A percentile compares a stretch with the other conserved stretches of the same genome.
Evolutionary conservation across 441 rosid species (phyloP).

Genomic region (Dalechampia spathulata): DNA sequence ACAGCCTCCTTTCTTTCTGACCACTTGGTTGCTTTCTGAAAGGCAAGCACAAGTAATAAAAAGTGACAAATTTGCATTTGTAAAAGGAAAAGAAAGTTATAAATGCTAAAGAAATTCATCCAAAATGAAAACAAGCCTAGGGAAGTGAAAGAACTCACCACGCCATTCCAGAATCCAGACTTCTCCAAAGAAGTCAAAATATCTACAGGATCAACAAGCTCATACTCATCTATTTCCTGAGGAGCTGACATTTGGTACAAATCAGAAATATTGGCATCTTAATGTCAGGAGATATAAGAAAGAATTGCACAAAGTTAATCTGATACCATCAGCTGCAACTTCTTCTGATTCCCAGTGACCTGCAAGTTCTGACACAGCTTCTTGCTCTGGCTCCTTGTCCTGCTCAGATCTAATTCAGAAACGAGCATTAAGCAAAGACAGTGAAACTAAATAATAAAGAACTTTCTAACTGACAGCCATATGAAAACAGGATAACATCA

Average conservation of each 20-base stretch:
- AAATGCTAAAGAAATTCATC: no score
- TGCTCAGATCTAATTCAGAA: constrained; percentile 95
- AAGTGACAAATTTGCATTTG: no score
- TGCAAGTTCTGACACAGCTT: constrained; percentile 56
- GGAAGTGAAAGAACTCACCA: constrained; percentile 58
- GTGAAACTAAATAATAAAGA: not conserved
- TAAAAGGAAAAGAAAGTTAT: no score
- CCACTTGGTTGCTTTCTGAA: constrained; percentile 99
- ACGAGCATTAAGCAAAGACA: constrained; percentile 1
- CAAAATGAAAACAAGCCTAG: no score
- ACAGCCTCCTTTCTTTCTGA: constrained; percentile 97
- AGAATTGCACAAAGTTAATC: constrained; percentile 1
- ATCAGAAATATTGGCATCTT: constrained; percentile 11
- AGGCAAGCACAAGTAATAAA: constrained; percentile 15
- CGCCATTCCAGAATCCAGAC: constrained; percentile 99
- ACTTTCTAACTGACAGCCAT: not conserved
- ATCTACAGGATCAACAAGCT: constrained; percentile 94
- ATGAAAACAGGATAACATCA: not conserved
- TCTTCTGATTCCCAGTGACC: constrained; percentile 65
- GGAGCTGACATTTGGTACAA: constrained; percentile 49
- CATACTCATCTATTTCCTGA: constrained; percentile 94
- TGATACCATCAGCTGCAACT: constrained; percentile 58
- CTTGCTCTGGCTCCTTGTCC: constrained; percentile 92
- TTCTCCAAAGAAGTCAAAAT: constrained; percentile 93
- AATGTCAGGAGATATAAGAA: not conserved